Evolutionary conservation across 169 alveolate species (phyloP), one percentile per base, ranked within the genome.

Genomic region (Plasmodium relictum): DNA sequence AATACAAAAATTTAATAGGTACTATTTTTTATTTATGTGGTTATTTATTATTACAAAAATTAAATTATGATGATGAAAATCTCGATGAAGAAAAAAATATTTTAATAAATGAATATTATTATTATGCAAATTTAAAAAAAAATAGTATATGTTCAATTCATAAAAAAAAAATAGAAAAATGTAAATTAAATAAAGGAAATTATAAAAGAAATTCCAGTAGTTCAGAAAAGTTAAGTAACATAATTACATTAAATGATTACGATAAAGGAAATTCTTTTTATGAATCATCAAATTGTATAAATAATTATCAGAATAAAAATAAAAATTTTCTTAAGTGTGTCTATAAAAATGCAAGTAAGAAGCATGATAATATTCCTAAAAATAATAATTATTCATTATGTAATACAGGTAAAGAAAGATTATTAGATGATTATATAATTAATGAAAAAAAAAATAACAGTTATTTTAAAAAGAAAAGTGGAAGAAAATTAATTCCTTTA

Each of bases 21-120:
- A 71, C 37, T 0, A 70, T 86, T 59, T 86, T 70, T 52, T 86
- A 86, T 66, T 20, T 86, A 24, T 70, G 92, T 41, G 92, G 88
- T 8, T 61, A 86, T 31, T 6, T 73, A 0, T 42, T 86, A 12
- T 48, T 86, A 44, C 88, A 44, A 37, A 50, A 86, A 5, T 26
- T 86, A 20, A 59, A 71, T 63, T 37, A 42, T 18, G 71, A 86
- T 41, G 24, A 24, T 10, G 73, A 66, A 41, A 41, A 58, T 7
- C 5, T 44, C 16, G 45, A 18, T 41, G 86, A 83, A 37, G 61
- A 37, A 14, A 83, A 69, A 56, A 39, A 31, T 37, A 42, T 8
- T 7, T 31, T 83, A 26, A 69, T 83, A 50, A 37, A 54, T 22
- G 73, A 83, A 65, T 78, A 78, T 26, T 16, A 78, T 16, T 69